Evolutionary conservation across 306 rosid species (phyloP).

Genomic region (Castanea mollissima): DNA sequence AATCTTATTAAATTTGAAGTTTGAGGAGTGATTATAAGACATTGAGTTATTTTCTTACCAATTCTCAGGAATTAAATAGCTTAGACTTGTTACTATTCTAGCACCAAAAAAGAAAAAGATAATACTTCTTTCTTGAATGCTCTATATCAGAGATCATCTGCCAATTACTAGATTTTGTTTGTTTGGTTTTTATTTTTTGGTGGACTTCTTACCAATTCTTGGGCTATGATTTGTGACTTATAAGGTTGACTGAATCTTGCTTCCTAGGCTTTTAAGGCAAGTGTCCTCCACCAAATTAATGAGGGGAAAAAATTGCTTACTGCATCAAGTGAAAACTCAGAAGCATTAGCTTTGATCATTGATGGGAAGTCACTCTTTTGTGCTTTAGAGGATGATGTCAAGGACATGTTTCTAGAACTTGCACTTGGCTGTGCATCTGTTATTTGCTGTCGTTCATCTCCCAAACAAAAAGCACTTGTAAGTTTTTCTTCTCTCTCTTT

Average conservation of each 20-base stretch:
- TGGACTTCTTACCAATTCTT: too few species aligned
- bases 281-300: conserved; percentile 58
- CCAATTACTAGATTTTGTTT: background rate
- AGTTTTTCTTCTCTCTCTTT: conserved; percentile 19
- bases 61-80: background rate
- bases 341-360: conserved; percentile 87
- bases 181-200: background rate
- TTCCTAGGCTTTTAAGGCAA: conserved; percentile 76
- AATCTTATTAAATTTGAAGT: background rate
- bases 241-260: conserved; percentile 29
- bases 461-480: conserved; percentile 97
- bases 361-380: conserved; percentile 91
- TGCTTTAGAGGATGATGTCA: conserved; percentile 80
- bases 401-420: conserved; percentile 78
- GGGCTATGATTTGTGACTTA: background rate
- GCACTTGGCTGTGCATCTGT: conserved; percentile 96
- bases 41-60: background rate
- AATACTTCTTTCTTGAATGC: background rate
- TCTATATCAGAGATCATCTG: background rate
- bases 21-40: background rate
- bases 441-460: conserved; percentile 97
- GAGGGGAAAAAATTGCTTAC: conserved; percentile 56
- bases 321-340: conserved; percentile 36
- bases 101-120: too few species aligned
- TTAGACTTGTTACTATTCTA: background rate